These are phyloP conservation scores for Ceriops zippeliana DNA, from an alignment of 345 rosid species.

Conservation along the genomic window DNA sequence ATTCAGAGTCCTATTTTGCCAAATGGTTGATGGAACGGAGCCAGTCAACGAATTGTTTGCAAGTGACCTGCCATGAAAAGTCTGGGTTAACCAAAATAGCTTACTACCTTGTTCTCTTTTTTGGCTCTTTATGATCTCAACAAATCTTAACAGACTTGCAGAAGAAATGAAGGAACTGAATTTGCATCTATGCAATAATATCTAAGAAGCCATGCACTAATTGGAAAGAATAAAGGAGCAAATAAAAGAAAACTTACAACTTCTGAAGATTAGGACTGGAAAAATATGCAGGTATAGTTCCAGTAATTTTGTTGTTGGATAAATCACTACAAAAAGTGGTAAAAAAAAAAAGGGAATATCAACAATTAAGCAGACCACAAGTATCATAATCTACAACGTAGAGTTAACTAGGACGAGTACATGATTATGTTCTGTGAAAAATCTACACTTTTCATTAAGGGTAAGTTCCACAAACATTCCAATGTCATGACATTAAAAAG, in stretches of 20 bases:
- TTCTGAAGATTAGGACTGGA: conserved; percentile 60
- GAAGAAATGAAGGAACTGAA: background rate
- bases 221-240: conserved; percentile 13
- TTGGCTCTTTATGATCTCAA: background rate
- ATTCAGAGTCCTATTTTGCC: conserved; percentile 60
- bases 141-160: background rate
- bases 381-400: conserved; percentile 2
- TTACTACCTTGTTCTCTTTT: background rate
- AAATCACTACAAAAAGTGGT: conserved; percentile 53
- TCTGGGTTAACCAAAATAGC: conserved; percentile 12
- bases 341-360: conserved; percentile 3
- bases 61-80: conserved; percentile 56
- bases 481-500: conserved; percentile 12
- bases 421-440: background rate
- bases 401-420: background rate
- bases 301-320: conserved; percentile 66
- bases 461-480: conserved; percentile 9
- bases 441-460: background rate
- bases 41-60: conserved; percentile 78
- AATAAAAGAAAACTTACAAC: conserved; percentile 47
- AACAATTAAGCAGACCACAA: conserved; percentile 5
- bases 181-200: background rate
- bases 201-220: background rate
- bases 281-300: conserved; percentile 65
- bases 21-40: conserved; percentile 57